Conservation (phyloP, 2,329 filamentous ascomycete genomes). For the Colletotrichum sp. region DNA sequence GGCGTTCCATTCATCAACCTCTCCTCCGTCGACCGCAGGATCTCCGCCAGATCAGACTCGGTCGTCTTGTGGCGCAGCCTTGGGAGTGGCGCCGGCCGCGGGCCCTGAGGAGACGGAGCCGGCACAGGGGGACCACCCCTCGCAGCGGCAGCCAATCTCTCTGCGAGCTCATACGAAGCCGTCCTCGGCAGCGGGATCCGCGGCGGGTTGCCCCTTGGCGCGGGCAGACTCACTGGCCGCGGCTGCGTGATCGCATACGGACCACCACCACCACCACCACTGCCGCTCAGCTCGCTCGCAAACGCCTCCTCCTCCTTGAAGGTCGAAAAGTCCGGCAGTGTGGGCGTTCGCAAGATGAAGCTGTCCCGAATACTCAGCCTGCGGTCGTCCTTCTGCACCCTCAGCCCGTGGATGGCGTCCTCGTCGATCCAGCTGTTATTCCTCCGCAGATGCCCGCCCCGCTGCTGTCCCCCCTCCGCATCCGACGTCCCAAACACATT, state of each 20-base stretch:
- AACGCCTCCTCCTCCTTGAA: constrained; percentile 29
- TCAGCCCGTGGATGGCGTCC: constrained; percentile 55
- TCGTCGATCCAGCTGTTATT: constrained; percentile 53
- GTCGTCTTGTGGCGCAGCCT: constrained; percentile 36
- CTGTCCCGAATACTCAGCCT: constrained; percentile 35
- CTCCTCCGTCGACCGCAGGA: constrained; percentile 58
- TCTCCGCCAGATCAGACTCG: constrained; percentile 55
- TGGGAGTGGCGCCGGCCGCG: constrained; percentile 8
- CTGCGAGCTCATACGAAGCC: constrained; percentile 20
- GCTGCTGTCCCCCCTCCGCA: background rate
- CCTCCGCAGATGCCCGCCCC: background rate
- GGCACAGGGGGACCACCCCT: constrained; percentile 18
- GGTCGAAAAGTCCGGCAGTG: constrained; percentile 37
- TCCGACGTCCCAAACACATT: constrained; percentile 24
- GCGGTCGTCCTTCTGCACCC: constrained; percentile 35
- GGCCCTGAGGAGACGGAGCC: constrained; percentile 10
- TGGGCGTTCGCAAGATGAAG: constrained; percentile 34
- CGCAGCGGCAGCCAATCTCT: constrained; percentile 20
- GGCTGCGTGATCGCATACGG: constrained; percentile 10
- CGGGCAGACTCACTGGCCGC: constrained; percentile 6
- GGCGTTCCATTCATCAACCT: constrained; percentile 47
- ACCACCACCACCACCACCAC: background rate
- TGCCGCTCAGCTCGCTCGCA: background rate
- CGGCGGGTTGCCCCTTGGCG: background rate
- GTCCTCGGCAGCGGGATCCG: constrained; percentile 16